Conservation (phyloP, 441 rosid genomes). For the Arabidopsis hybrid region DNA sequence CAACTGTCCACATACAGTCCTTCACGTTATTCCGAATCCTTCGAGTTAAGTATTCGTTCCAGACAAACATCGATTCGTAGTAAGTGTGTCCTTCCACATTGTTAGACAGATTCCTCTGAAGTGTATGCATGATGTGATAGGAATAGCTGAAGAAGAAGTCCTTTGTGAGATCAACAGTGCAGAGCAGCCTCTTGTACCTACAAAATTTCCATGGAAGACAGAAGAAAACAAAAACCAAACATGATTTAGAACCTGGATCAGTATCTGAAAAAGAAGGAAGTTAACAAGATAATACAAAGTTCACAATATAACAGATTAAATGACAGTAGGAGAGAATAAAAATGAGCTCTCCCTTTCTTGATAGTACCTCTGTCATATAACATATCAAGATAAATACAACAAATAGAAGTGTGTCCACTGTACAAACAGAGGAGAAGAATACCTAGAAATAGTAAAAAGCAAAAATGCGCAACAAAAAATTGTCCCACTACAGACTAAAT, state of each 20-base stretch:
- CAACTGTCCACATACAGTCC: conserved; percentile 79
- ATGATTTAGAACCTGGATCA: conserved; percentile 46
- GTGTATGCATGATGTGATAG: conserved; percentile 71
- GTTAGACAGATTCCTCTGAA: conserved; percentile 65
- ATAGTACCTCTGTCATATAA: conserved; percentile 81
- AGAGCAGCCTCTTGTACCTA: conserved; percentile 86
- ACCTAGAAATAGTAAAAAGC: conserved; percentile 60
- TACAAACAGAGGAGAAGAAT: conserved; percentile 54
- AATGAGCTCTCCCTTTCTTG: conserved; percentile 62
- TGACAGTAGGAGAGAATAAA: conserved; percentile 40
- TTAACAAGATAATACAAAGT: conserved; percentile 30
- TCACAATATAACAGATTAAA: conserved; percentile 32
- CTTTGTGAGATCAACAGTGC: conserved; percentile 77
- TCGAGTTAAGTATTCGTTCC: conserved; percentile 79
- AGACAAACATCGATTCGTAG: conserved; percentile 77
- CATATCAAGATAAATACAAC: conserved; percentile 65
- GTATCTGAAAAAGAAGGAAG: conserved; percentile 28
- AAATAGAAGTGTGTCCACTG: conserved; percentile 72
- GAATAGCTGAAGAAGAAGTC: conserved; percentile 91
- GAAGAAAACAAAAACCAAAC: conserved; percentile 43
- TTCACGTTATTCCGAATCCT: conserved; percentile 58
- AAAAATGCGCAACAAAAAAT: conserved; percentile 49
- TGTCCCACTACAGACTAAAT: conserved; percentile 20
- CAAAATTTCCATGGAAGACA: conserved; percentile 40
- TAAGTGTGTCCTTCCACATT: conserved; percentile 53